Percentiles rank a stretch among this genome's conserved stretches.
Conservation (phyloP, 169 alveolate genomes). For the Eimeria acervulina region DNA sequence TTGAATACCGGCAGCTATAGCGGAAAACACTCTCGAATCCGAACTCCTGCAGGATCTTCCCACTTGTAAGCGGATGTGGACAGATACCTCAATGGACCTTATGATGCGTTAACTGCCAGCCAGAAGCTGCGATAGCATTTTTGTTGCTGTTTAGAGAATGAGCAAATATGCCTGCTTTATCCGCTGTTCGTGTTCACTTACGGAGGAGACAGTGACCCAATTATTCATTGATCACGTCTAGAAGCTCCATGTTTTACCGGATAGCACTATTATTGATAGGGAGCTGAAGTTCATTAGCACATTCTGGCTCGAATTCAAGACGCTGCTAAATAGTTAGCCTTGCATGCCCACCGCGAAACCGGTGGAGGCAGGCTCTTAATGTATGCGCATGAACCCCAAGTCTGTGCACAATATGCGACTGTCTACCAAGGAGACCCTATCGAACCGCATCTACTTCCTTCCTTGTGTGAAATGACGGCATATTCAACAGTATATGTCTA, state of each 20-base stretch:
- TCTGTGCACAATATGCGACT: too few species aligned
- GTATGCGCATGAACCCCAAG: too few species aligned
- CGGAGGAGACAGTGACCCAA: neutral
- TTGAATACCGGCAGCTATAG: neutral
- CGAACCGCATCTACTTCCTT: too few species aligned
- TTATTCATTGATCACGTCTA: neutral
- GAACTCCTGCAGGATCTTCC: neutral
- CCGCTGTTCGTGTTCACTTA: neutral
- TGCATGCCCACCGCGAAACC: neutral
- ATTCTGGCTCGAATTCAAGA: neutral
- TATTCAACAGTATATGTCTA: too few species aligned
- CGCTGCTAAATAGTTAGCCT: neutral
- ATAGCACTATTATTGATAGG: neutral
- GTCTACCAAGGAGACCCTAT: too few species aligned
- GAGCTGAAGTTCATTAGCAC: neutral
- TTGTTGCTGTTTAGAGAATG: too few species aligned
- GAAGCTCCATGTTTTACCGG: neutral
- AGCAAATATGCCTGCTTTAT: neutral
- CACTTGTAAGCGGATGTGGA: neutral
- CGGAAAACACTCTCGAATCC: neutral
- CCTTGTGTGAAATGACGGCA: too few species aligned
- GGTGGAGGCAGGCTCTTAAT: neutral
- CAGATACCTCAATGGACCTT: too few species aligned
- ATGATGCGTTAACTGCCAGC: neutral
- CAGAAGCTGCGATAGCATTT: neutral